Evolutionary conservation across 148 eudicot species (phyloP).

Genomic region (Vaccinium vitisidaea): DNA sequence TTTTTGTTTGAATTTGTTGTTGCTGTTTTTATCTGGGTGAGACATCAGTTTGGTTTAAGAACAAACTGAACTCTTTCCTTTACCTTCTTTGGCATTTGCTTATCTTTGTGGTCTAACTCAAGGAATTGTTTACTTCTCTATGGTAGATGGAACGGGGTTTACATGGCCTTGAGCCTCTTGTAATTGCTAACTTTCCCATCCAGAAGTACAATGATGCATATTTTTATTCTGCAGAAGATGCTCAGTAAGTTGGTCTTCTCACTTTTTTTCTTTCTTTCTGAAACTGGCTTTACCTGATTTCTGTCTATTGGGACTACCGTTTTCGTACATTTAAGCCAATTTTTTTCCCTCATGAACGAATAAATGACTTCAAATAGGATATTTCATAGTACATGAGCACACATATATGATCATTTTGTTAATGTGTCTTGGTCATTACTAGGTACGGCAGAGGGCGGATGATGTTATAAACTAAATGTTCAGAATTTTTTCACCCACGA

Average conservation of each 20-base stretch:
- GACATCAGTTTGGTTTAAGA: neutral
- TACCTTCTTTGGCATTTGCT: neutral
- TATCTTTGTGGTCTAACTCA: neutral
- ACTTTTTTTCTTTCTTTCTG: neutral
- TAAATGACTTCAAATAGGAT: neutral
- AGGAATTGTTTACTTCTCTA: constrained; percentile 8
- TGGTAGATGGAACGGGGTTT: constrained; percentile 80
- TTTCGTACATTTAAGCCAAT: neutral
- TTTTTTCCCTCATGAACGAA: neutral
- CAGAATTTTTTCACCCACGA: neutral
- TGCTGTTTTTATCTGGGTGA: neutral
- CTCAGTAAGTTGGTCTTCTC: constrained; percentile 59
- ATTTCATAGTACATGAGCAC: neutral
- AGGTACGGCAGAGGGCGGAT: neutral
- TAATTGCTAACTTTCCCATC: constrained; percentile 67
- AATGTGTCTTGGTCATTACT: neutral
- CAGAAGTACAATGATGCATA: constrained; percentile 67
- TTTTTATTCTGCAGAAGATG: constrained; percentile 56
- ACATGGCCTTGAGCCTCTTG: constrained; percentile 69
- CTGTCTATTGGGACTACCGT: neutral
- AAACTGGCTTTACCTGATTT: neutral
- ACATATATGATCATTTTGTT: neutral
- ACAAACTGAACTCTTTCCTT: neutral
- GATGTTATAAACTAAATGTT: neutral
- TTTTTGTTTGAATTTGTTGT: neutral